Evolutionary conservation across 148 eudicot genomes (phyloP).

Genomic region (Persicaria maculosa): DNA sequence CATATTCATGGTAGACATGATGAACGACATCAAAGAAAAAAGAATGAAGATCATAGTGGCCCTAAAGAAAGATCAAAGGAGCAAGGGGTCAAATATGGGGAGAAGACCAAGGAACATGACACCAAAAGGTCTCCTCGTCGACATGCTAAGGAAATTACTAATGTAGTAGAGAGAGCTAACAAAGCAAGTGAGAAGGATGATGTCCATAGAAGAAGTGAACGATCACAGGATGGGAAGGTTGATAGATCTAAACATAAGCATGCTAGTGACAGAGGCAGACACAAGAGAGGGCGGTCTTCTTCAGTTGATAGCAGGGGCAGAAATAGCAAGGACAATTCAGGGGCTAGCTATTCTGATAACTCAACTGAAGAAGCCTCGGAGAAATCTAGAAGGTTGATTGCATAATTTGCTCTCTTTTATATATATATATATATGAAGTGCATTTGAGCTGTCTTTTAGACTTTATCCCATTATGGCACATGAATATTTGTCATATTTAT

Average conservation of each 20-base stretch:
- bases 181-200: constrained; percentile 49
- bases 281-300: constrained; percentile 58
- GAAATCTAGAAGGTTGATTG: constrained; percentile 65
- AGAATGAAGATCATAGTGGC: constrained; percentile 30
- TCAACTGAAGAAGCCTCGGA: constrained; percentile 63
- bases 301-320: constrained; percentile 57
- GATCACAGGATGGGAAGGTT: constrained; percentile 46
- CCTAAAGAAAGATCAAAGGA: constrained; percentile 56
- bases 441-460: not conserved
- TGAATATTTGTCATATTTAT: constrained; percentile 15
- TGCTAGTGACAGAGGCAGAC: constrained; percentile 49
- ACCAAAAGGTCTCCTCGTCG: constrained; percentile 42
- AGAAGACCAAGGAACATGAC: constrained; percentile 49
- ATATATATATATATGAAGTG: not conserved
- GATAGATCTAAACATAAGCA: constrained; percentile 57
- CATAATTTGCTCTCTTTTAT: constrained; percentile 1
- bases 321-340: constrained; percentile 43
- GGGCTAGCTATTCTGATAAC: constrained; percentile 32
- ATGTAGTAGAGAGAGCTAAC: constrained; percentile 43
- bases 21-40: constrained; percentile 42
- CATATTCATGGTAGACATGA: constrained; percentile 38
- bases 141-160: constrained; percentile 47
- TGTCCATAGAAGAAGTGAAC: constrained; percentile 44
- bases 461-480: constrained; percentile 1
- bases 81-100: constrained; percentile 38